Conservation (phyloP, 345 rosid genomes). For the Nasturtium officinale region DNA sequence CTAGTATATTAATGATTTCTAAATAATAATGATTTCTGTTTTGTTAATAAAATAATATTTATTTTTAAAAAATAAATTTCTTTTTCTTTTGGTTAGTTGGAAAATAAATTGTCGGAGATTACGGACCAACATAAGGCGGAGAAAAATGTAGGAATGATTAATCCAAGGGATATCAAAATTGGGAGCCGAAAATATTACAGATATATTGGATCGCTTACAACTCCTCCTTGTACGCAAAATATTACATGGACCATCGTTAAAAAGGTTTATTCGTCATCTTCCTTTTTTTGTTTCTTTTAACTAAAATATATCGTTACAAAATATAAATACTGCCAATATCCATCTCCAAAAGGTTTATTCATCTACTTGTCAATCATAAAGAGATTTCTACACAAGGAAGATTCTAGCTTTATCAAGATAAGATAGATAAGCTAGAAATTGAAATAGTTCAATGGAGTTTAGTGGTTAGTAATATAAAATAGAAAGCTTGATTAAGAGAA, state of each 20-base stretch:
- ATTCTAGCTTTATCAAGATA: no score
- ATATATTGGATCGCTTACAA: conserved; percentile 84
- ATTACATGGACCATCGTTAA: conserved; percentile 67
- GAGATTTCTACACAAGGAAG: no score
- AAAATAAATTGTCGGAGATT: conserved; percentile 42
- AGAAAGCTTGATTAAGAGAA: no score
- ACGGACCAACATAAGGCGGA: conserved; percentile 40
- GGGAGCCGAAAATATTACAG: conserved; percentile 71
- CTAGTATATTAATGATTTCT: conserved; percentile 4
- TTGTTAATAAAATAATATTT: no score
- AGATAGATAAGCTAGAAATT: no score
- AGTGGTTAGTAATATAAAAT: no score
- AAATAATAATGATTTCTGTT: neutral
- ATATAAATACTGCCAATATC: neutral
- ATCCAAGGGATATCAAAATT: conserved; percentile 55
- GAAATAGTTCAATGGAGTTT: no score
- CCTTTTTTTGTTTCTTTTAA: neutral
- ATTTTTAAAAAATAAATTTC: neutral
- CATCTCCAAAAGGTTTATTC: neutral
- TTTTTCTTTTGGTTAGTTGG: conserved; percentile 44
- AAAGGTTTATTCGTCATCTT: conserved; percentile 47
- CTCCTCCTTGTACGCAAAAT: conserved; percentile 83
- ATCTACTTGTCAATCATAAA: no score
- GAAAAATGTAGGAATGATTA: conserved; percentile 49
- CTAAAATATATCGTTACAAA: neutral